Evolutionary conservation across 805 yeast species (phyloP).

Genomic region (Saccharomycopsis sp.): DNA sequence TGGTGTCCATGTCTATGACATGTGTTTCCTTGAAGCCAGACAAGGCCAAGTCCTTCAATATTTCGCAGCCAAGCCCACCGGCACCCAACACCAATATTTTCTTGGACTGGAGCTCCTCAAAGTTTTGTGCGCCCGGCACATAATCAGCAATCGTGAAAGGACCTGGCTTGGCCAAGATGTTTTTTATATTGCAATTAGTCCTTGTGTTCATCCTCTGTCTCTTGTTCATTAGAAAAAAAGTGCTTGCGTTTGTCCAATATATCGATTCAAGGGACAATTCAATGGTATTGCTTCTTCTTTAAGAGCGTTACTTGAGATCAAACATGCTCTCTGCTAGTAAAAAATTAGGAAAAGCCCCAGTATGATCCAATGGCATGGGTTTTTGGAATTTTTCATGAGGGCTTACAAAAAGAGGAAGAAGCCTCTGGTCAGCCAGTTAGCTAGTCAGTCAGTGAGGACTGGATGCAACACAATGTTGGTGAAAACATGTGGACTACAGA

Average conservation of each 20-base stretch:
- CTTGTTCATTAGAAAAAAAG: too few species aligned
- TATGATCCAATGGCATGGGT: too few species aligned
- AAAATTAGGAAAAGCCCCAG: too few species aligned
- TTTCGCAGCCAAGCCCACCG: conserved; percentile 80
- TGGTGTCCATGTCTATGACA: conserved; percentile 76
- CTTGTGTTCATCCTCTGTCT: conserved; percentile 14
- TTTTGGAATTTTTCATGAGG: too few species aligned
- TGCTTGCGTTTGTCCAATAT: too few species aligned
- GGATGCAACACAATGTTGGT: conserved; percentile 33
- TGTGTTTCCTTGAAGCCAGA: conserved; percentile 60
- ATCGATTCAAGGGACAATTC: too few species aligned
- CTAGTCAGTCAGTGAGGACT: background rate
- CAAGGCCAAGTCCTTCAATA: conserved; percentile 59
- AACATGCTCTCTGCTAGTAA: too few species aligned
- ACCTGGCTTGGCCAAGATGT: conserved; percentile 4
- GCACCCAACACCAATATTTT: conserved; percentile 54
- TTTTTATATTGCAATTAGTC: conserved; percentile 4
- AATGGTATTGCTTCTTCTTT: too few species aligned
- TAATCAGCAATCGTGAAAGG: conserved; percentile 18
- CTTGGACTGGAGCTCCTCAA: conserved; percentile 18
- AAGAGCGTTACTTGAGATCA: too few species aligned
- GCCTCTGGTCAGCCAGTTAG: too few species aligned
- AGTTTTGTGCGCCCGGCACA: conserved; percentile 3
- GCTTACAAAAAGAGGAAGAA: too few species aligned
- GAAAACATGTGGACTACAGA: conserved; percentile 78